phyloP scores from a whole-genome alignment of 768 basidiomycete species.

The Amanita rimosa region DNA sequence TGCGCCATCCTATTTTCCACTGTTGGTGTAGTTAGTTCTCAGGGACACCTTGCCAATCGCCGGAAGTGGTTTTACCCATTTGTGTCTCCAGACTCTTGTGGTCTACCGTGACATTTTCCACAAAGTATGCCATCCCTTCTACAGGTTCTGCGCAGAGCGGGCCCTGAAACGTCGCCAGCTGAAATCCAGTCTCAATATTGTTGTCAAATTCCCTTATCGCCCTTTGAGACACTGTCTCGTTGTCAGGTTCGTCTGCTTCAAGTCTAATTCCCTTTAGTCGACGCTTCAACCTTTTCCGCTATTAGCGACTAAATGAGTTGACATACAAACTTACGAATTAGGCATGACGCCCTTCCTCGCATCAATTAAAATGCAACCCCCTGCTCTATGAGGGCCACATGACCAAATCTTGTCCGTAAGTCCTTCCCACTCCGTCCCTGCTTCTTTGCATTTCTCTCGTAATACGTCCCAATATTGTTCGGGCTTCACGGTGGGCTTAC shows the following conservation, averaged over 20 bases:
- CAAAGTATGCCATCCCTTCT: conserved; percentile 84
- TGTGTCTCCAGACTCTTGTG: conserved; percentile 48
- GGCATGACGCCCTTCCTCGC: conserved; percentile 32
- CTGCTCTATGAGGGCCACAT: conserved; percentile 83
- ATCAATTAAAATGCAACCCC: conserved; percentile 83
- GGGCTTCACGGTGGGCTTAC: conserved; percentile 51
- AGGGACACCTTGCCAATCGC: not conserved
- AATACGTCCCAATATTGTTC: conserved; percentile 78
- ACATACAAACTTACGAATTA: conserved; percentile 41
- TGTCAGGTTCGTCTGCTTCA: conserved; percentile 16
- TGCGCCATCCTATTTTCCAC: conserved; percentile 76
- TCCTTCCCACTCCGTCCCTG: conserved; percentile 80
- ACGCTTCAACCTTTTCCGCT: conserved; percentile 34
- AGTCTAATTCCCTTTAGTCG: conserved; percentile 32
- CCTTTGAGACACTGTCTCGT: conserved; percentile 3
- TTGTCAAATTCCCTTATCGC: conserved; percentile 54
- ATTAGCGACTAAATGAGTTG: not conserved
- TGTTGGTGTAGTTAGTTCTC: conserved; percentile 20
- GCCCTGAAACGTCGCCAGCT: conserved; percentile 88
- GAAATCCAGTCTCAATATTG: conserved; percentile 87
- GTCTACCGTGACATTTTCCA: conserved; percentile 67
- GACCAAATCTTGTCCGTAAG: conserved; percentile 72
- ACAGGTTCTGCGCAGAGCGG: conserved; percentile 94
- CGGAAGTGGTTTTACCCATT: conserved; percentile 37
- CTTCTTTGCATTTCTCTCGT: conserved; percentile 47